phyloP scores from a whole-genome alignment of 768 basidiomycete genomes.

The Hygrocybe coccinea region DNA sequence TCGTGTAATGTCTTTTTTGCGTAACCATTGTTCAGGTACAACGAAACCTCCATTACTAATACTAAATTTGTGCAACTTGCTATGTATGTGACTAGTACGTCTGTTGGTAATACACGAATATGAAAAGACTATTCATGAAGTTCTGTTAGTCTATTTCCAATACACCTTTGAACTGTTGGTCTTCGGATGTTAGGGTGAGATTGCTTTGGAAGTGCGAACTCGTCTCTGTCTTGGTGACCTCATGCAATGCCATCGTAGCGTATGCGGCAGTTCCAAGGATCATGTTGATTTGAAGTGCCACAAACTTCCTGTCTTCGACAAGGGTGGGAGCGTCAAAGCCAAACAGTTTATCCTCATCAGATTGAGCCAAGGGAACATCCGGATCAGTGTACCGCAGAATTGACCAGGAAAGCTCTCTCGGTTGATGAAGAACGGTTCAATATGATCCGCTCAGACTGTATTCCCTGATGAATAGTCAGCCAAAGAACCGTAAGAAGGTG shows the following conservation, averaged over 20 bases:
- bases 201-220: conserved; percentile 86
- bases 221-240: conserved; percentile 93
- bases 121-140: too few species aligned
- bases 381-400: conserved; percentile 89
- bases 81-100: too few species aligned
- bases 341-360: conserved; percentile 91
- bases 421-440: conserved; percentile 83
- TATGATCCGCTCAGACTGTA: conserved; percentile 93
- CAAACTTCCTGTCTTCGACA: conserved; percentile 71
- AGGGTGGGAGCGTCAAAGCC: conserved; percentile 68
- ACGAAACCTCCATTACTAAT: too few species aligned
- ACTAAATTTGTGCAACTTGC: too few species aligned
- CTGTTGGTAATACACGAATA: too few species aligned
- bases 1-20: conserved; percentile 13
- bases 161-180: conserved; percentile 63
- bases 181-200: conserved; percentile 72
- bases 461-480: conserved; percentile 49
- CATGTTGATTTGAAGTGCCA: conserved; percentile 81
- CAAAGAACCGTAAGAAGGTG: not conserved
- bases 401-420: conserved; percentile 76
- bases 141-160: conserved; percentile 28
- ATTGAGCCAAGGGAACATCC: conserved; percentile 84
- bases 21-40: too few species aligned
- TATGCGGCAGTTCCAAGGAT: conserved; percentile 89
- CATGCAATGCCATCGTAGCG: conserved; percentile 96